These are phyloP conservation scores for Suillus spraguei DNA, from an alignment of 768 basidiomycete species.

Conservation along the genomic window DNA sequence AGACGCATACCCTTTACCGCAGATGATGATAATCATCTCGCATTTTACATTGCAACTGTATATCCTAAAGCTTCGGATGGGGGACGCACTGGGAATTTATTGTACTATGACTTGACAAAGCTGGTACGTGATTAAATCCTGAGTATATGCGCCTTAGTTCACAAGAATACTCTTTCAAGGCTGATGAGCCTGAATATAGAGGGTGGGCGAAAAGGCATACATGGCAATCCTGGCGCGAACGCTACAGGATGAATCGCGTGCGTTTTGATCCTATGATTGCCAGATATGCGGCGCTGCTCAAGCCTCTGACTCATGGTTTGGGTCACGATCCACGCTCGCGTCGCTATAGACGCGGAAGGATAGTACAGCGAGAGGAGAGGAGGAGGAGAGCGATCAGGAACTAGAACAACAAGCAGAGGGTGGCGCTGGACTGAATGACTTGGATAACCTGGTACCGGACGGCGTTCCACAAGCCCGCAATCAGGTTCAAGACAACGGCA, in stretches of 20 bases:
- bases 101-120: slow-evolving; percentile 46
- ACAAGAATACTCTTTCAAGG: slow-evolving; percentile 15
- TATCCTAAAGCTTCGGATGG: slow-evolving; percentile 35
- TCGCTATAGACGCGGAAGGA: background rate
- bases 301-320: slow-evolving; percentile 19
- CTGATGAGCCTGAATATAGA: slow-evolving; percentile 40
- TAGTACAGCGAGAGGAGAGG: slow-evolving; percentile 10
- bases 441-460: background rate
- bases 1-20: slow-evolving; percentile 36
- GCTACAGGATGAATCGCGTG: slow-evolving; percentile 48
- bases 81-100: slow-evolving; percentile 49
- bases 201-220: slow-evolving; percentile 45
- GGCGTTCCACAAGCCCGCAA: slow-evolving; percentile 8
- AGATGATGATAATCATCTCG: slow-evolving; percentile 45
- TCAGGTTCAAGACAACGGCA: slow-evolving; percentile 3
- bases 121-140: slow-evolving; percentile 42
- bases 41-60: slow-evolving; percentile 50
- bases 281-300: slow-evolving; percentile 25
- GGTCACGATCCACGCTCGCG: slow-evolving; percentile 30
- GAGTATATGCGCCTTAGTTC: background rate
- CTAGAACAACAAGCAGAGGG: slow-evolving; percentile 2
- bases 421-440: background rate
- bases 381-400: slow-evolving; percentile 4
- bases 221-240: slow-evolving; percentile 65
- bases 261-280: slow-evolving; percentile 46